These are phyloP conservation scores for Pouteria glomerata DNA, from an alignment of 148 eudicot genomes.

Conservation along the genomic window DNA sequence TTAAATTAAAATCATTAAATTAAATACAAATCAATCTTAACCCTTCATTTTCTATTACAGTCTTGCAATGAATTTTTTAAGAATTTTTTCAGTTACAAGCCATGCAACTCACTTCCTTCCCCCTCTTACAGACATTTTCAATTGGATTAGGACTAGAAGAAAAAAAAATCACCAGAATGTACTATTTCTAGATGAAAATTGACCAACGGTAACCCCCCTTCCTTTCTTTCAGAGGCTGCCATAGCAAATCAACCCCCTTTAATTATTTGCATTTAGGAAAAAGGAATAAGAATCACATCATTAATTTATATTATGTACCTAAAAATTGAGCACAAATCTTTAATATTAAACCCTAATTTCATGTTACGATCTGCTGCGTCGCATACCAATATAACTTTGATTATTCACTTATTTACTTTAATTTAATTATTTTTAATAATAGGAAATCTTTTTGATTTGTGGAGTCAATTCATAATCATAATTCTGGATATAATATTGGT, in stretches of 20 bases:
- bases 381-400: not conserved
- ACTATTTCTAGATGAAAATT: not conserved
- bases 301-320: no score
- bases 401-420: not conserved
- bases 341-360: not conserved
- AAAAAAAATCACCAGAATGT: not conserved
- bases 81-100: no score
- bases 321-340: not conserved
- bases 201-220: not conserved
- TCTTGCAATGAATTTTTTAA: no score
- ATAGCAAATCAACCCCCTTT: not conserved
- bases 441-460: not conserved
- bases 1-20: no score
- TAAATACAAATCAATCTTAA: no score
- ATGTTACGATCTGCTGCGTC: constrained; percentile 12
- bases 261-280: not conserved
- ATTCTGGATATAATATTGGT: not conserved
- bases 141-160: not conserved
- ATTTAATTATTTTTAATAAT: not conserved
- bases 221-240: not conserved
- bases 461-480: constrained; percentile 6
- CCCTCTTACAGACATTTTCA: not conserved
- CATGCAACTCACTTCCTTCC: no score
- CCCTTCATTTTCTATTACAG: no score
- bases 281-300: not conserved